Evolutionary conservation across 148 eudicot genomes (phyloP).

Genomic region (Fallopia convolvulus): DNA sequence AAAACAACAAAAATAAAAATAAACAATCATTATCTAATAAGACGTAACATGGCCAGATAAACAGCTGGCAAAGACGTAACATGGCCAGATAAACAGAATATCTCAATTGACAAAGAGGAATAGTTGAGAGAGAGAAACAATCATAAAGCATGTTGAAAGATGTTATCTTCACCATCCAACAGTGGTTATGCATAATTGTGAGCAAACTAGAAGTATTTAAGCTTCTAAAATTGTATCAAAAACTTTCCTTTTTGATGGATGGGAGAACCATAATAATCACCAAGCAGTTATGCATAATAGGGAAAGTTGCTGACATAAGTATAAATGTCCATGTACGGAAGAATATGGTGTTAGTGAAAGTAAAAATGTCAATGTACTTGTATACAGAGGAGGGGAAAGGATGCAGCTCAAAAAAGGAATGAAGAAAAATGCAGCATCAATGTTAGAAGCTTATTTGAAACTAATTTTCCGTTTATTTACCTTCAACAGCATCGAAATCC

Average conservation of each 20-base stretch:
- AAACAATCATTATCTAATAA: neutral
- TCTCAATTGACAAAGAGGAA: neutral
- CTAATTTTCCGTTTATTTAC: conserved; percentile 20
- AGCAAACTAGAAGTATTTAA: neutral
- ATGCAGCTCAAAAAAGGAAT: neutral
- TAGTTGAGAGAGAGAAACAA: neutral
- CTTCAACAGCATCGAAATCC: conserved; percentile 45
- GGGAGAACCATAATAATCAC: neutral
- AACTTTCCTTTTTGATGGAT: neutral
- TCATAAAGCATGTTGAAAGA: neutral
- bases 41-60: neutral
- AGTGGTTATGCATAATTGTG: neutral
- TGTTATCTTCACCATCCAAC: neutral
- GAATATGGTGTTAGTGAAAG: neutral
- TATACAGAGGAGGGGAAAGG: neutral
- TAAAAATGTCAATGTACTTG: neutral
- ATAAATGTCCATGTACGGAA: neutral
- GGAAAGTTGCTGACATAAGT: neutral
- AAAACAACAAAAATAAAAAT: neutral
- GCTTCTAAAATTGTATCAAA: neutral
- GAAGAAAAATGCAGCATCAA: neutral
- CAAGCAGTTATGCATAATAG: neutral
- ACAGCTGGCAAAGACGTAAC: neutral
- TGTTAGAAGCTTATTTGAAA: neutral
- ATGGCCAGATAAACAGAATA: neutral